Evolutionary conservation across 192 early-diverging fungal species (phyloP), one percentile per base, ranked within the genome.

Genomic region (Podila epigama): DNA sequence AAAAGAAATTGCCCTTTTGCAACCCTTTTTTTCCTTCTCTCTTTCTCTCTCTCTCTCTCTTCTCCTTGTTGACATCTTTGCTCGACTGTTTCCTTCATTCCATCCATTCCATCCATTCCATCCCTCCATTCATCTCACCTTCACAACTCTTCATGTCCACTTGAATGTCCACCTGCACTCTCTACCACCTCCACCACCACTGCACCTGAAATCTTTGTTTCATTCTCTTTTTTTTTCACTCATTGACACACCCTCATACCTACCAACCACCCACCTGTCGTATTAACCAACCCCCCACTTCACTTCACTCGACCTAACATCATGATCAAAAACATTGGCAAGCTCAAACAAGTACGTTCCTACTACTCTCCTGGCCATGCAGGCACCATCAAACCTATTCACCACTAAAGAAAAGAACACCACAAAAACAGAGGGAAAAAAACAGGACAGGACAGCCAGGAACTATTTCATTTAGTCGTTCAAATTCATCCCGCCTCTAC

Each of bases 261-360:
- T 22, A 48, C 44, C n/a, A n/a, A n/a, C n/a, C n/a, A n/a, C n/a
- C n/a, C 41, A 12, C 41, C 12, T 42, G 12, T n/a, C 41, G n/a
- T 42, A 12, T 16, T 42, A 12, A 42, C 41, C 41, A 42, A 16
- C 41, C 29, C 10, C 53, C 53, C 25, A 37, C 5, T 41, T 29
- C 29, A 41, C 22, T 25, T 28, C 18, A 1, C 18, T 31, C 27
- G 11, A 27, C 22, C 31, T 13, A 52, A 52, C 51, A 63, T 42
- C 60, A 75, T 75, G 72, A 75, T 75, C 36, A 75, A 75, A 44
- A 75, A 75, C 60, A 75, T 75, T 18, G 65, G 72, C 41, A 75
- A 75, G 48, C 31, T 75, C 60, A 75, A 75, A 37, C 72, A 75
- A 64, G 72, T 75, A 75, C 35, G 63, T n/a, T 9, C 55, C n/a